These are phyloP conservation scores for Lachnellula cervina DNA, from an alignment of 2,329 filamentous ascomycete species.

Conservation along the genomic window DNA sequence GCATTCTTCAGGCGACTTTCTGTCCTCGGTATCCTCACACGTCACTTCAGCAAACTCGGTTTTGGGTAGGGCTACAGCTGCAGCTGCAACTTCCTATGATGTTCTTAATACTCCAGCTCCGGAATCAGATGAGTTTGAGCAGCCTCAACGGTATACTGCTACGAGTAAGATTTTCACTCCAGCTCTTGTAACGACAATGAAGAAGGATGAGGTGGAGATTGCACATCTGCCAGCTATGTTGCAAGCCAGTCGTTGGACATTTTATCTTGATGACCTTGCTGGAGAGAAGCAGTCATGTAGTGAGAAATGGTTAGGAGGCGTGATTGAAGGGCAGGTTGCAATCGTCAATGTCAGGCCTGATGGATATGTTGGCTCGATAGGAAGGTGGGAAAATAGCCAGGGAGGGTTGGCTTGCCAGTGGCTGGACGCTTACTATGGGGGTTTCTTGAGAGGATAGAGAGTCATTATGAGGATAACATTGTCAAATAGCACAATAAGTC, in stretches of 20 bases:
- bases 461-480: neutral
- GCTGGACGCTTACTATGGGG: slow-evolving; percentile 47
- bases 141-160: slow-evolving; percentile 63
- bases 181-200: slow-evolving; percentile 60
- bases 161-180: slow-evolving; percentile 68
- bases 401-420: slow-evolving; percentile 37
- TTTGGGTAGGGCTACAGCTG: slow-evolving; percentile 53
- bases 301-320: slow-evolving; percentile 59
- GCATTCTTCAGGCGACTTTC: slow-evolving; percentile 49
- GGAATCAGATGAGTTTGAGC: slow-evolving; percentile 60
- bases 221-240: slow-evolving; percentile 57
- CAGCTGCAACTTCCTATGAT: slow-evolving; percentile 57
- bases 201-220: slow-evolving; percentile 60
- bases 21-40: slow-evolving; percentile 53
- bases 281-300: slow-evolving; percentile 57
- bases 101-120: slow-evolving; percentile 52
- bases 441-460: slow-evolving; percentile 34
- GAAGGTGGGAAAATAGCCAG: slow-evolving; percentile 34
- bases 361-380: slow-evolving; percentile 66
- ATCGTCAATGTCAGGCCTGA: slow-evolving; percentile 68
- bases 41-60: slow-evolving; percentile 49
- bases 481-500: no score
- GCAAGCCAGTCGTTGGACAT: slow-evolving; percentile 63
- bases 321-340: slow-evolving; percentile 53
- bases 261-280: slow-evolving; percentile 64